Percentiles rank a stretch among this genome's conserved stretches.
phyloP scores from a whole-genome alignment of 2,329 filamentous ascomycete species.

The Penicillium olsonii region DNA sequence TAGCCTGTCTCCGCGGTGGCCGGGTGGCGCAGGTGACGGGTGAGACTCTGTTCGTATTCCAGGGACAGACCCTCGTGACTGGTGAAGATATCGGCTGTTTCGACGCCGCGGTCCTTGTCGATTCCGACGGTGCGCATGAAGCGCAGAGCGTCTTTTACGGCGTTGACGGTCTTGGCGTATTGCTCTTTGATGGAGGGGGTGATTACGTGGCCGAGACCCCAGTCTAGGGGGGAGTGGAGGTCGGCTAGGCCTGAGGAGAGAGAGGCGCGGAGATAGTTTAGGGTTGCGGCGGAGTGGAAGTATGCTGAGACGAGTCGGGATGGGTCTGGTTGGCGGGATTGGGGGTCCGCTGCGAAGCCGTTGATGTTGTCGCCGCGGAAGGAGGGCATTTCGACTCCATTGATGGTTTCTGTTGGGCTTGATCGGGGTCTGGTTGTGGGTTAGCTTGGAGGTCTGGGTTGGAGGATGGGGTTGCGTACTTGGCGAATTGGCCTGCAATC shows the following conservation, averaged over 20 bases:
- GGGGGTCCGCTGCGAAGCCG: conserved; percentile 66
- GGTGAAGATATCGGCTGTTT: conserved; percentile 92
- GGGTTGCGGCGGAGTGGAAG: conserved; percentile 89
- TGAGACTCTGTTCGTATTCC: conserved; percentile 90
- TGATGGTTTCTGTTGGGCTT: conserved; percentile 77
- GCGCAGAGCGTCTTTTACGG: conserved; percentile 84
- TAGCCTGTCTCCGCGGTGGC: conserved; percentile 53
- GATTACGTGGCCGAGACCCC: conserved; percentile 88
- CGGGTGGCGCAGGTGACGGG: conserved; percentile 64
- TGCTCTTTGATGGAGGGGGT: conserved; percentile 81
- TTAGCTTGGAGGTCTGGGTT: background rate
- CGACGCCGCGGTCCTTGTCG: conserved; percentile 77
- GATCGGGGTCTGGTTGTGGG: conserved; percentile 64
- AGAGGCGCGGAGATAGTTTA: conserved; percentile 88
- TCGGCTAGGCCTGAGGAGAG: conserved; percentile 88
- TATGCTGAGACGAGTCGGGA: conserved; percentile 85
- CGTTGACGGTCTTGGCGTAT: conserved; percentile 80
- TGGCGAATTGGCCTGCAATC: conserved; percentile 97
- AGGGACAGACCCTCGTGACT: conserved; percentile 92
- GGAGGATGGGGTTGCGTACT: conserved; percentile 44
- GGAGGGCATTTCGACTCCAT: conserved; percentile 79
- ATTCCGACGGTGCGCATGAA: conserved; percentile 96
- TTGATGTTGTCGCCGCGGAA: conserved; percentile 97
- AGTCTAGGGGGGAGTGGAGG: conserved; percentile 89
- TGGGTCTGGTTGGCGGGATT: conserved; percentile 80